These are phyloP conservation scores for Erucastrum elatum DNA, from an alignment of 345 rosid species.

Conservation along the genomic window DNA sequence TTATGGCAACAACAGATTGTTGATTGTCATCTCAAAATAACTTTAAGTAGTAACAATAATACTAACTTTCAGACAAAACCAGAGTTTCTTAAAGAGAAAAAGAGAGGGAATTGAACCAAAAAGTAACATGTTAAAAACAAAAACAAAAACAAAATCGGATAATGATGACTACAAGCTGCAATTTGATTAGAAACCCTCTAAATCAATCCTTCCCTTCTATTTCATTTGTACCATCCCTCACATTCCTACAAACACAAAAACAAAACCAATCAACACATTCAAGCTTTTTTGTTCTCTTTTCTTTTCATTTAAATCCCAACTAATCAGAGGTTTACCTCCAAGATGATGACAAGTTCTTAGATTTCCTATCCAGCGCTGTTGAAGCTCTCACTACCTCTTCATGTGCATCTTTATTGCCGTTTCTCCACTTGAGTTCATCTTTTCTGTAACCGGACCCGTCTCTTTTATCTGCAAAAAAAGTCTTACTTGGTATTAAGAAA, in stretches of 20 bases:
- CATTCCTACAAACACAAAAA: conserved; percentile 54
- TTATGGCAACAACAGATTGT: background rate
- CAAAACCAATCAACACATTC: background rate
- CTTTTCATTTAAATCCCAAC: background rate
- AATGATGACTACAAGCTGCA: background rate
- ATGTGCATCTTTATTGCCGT: conserved; percentile 39
- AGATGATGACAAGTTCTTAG: conserved; percentile 71
- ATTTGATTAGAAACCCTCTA: background rate
- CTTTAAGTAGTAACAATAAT: background rate
- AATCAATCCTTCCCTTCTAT: conserved; percentile 52
- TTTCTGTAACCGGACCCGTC: no score
- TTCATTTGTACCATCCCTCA: conserved; percentile 66
- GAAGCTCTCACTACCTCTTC: conserved; percentile 85
- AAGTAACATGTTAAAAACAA: background rate
- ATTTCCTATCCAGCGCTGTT: conserved; percentile 40
- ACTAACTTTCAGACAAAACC: background rate
- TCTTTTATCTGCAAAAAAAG: no score
- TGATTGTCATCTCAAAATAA: conserved; percentile 4
- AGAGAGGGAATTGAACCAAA: background rate
- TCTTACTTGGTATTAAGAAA: background rate
- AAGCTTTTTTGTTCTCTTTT: background rate
- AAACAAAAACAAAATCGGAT: background rate
- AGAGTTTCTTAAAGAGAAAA: background rate
- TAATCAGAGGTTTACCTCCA: conserved; percentile 63
- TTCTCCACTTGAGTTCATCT: no score